Percentiles rank a stretch among this genome's conserved stretches.
phyloP scores from a whole-genome alignment of 768 basidiomycete genomes.

The Austroboletus festivus region DNA sequence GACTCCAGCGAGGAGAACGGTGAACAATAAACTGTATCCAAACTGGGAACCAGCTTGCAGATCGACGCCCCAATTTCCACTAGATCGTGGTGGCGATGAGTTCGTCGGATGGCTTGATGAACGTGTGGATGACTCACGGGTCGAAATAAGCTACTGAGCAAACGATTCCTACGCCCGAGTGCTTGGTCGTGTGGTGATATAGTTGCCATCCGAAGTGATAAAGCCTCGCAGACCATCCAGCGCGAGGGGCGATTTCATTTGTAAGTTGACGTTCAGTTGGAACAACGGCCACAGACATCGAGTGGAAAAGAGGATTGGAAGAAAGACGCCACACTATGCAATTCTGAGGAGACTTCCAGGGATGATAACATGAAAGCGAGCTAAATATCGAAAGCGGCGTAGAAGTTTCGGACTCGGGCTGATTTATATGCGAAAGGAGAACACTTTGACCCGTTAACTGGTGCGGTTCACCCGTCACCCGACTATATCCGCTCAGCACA shows the following conservation, averaged over 20 bases:
- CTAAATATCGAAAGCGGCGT: too few relatives aligned
- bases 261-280: constrained; percentile 1
- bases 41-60: constrained; percentile 81
- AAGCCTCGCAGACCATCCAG: constrained; percentile 20
- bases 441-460: background rate
- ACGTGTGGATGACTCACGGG: constrained; percentile 50
- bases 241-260: background rate
- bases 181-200: constrained; percentile 54
- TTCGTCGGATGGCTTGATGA: background rate
- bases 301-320: background rate
- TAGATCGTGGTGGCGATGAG: constrained; percentile 21
- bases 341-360: background rate
- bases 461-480: too few relatives aligned
- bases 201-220: constrained; percentile 28
- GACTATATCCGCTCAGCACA: too few relatives aligned
- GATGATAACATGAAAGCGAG: background rate
- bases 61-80: constrained; percentile 90
- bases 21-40: constrained; percentile 84
- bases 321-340: background rate
- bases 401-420: too few relatives aligned
- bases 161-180: constrained; percentile 81
- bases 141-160: constrained; percentile 89
- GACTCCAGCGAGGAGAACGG: constrained; percentile 78
- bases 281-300: constrained; percentile 13
- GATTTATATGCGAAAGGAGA: background rate